Evolutionary conservation across 2,329 filamentous ascomycete genomes (phyloP).

Genomic region (Neopestalotiopsis rosae): DNA sequence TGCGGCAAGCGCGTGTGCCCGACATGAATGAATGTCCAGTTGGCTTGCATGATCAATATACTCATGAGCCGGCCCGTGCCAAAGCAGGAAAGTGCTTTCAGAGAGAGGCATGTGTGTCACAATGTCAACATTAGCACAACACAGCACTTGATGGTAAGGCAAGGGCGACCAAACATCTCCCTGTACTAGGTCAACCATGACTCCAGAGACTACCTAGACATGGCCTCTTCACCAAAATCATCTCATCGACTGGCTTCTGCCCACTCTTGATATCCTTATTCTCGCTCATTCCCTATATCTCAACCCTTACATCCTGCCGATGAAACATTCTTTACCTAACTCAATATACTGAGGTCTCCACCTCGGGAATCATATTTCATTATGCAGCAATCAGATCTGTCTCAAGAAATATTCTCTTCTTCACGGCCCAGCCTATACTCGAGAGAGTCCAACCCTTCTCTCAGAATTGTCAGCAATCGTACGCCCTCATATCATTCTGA

Average conservation of each 20-base stretch:
- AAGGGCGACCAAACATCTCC: neutral
- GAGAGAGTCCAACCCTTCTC: constrained; percentile 29
- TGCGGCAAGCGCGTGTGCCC: too few species aligned
- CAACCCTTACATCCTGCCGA: neutral
- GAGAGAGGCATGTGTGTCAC: neutral
- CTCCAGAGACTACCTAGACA: neutral
- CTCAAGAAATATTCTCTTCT: neutral
- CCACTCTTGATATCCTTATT: neutral
- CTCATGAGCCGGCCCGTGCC: too few species aligned
- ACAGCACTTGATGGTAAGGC: neutral
- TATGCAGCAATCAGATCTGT: neutral
- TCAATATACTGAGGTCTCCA: neutral
- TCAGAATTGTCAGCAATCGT: constrained; percentile 26
- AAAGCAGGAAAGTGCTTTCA: neutral
- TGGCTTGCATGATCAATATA: too few species aligned
- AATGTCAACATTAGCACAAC: neutral
- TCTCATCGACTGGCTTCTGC: neutral
- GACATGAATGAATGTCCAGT: too few species aligned
- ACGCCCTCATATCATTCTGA: constrained; percentile 30
- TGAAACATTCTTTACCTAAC: neutral
- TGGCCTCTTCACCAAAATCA: neutral
- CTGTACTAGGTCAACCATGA: neutral
- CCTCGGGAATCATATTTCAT: neutral
- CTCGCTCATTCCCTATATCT: neutral
- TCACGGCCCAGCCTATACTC: constrained; percentile 21